Evolutionary conservation across 2,329 filamentous ascomycete genomes (phyloP), one percentile per base, ranked within the genome.

Genomic region (Microdochium bolleyi): DNA sequence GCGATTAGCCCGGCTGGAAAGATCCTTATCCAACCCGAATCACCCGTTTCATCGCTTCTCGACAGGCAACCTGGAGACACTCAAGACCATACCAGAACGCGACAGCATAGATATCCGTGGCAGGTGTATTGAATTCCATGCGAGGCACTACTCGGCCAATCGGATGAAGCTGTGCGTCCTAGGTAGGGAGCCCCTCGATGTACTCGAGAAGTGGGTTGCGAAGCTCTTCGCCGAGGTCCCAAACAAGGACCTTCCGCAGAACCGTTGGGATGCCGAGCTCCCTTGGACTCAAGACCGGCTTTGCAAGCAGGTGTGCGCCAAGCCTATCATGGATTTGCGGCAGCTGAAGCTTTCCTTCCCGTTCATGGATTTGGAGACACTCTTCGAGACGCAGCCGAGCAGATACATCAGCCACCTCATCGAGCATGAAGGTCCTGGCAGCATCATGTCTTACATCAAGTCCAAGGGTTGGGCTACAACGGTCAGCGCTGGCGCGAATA

Each of bases 11-110:
- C 92, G 96, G 70, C 77, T 96, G 24, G 88, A 89, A 65, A 95
- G 95, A 72, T 87, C 87, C 2, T 73, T 94, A n/a, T 89, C 90
- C 2, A 96, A 92, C 67, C 85, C 88, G 2, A 83, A 85, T 14
- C 92, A 96, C 62, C 92, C 92, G 0, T 95, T 88, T 67, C 89
- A 88, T 66, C 88, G 95, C 63, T 96, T 96, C 66, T 92, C 89
- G 0, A 96, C 92, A 0, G 92, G 92, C 52, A 96, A 92, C 64
- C 80, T 92, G 55, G 84, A 94, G 64, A 89, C 91, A 0, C 76
- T 96, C 55, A 92, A 94, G 70, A 89, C 89, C 52, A 78, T 87
- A 3, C 92, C 92, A 1, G 84, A 94, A 64, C 81, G 84, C 48
- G 76, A 84, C 49, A 90, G 90, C 3, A 80, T 96, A 60, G 89